A percentile compares a stretch with the other conserved stretches of the same genome.
phyloP scores from a whole-genome alignment of 305 asterid genomes.

The Fraxinus velutina region DNA sequence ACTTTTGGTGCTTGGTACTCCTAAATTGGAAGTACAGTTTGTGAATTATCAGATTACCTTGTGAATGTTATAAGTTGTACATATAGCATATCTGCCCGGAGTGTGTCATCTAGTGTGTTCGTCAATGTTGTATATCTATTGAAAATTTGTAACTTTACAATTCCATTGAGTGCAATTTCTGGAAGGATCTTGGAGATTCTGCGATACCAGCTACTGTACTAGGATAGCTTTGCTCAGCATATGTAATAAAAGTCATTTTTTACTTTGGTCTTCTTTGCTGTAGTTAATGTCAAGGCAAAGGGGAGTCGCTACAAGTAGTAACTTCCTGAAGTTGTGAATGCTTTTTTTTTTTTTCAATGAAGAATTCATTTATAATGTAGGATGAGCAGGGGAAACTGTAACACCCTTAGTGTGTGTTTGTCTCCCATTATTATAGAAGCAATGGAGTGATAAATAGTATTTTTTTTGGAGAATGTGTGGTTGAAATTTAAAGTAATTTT shows the following conservation, averaged over 20 bases:
- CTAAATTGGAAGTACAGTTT: background rate
- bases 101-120: background rate
- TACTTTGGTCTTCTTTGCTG: background rate
- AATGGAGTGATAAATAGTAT: too few relatives aligned
- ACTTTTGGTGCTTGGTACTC: background rate
- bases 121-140: background rate
- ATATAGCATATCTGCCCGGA: background rate
- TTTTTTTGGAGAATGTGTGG: too few relatives aligned
- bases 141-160: background rate
- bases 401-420: background rate
- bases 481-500: too few relatives aligned
- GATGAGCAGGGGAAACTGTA: background rate
- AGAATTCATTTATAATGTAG: background rate
- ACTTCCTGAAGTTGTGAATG: background rate
- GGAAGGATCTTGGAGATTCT: background rate
- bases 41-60: background rate
- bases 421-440: too few relatives aligned
- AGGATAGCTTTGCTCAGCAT: background rate
- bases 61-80: conserved; percentile 3
- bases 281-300: background rate
- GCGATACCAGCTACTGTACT: background rate
- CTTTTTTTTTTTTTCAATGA: background rate
- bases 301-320: background rate
- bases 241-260: background rate
- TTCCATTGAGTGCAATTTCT: background rate